Percentiles rank a stretch among this genome's conserved stretches.
phyloP scores from a whole-genome alignment of 2,329 filamentous ascomycete species.

The Pestalotiopsis sp. region DNA sequence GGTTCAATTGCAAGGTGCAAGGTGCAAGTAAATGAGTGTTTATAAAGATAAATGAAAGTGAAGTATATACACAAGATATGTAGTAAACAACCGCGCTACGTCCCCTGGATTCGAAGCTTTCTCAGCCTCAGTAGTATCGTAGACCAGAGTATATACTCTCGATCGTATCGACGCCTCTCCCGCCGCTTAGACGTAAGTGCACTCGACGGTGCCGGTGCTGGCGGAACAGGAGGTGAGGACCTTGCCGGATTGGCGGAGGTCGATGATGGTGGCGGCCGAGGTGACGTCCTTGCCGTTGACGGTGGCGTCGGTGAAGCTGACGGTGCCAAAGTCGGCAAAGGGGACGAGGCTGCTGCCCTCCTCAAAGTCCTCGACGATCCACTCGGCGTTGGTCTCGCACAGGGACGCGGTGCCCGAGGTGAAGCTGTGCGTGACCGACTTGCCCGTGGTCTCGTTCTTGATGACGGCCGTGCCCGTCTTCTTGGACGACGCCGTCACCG shows the following conservation, averaged over 20 bases:
- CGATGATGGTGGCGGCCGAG: slow-evolving; percentile 42
- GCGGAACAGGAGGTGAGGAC: slow-evolving; percentile 36
- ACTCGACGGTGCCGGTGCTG: slow-evolving; percentile 21
- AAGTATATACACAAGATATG: not conserved
- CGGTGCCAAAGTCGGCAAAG: slow-evolving; percentile 47
- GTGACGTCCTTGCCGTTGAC: slow-evolving; percentile 35
- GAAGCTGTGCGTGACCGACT: slow-evolving; percentile 56
- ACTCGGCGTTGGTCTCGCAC: slow-evolving; percentile 62
- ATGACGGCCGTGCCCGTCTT: slow-evolving; percentile 48
- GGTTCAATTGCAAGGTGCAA: not conserved
- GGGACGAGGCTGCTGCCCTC: slow-evolving; percentile 41
- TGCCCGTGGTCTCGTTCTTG: slow-evolving; percentile 55
- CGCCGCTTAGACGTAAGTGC: slow-evolving; percentile 15
- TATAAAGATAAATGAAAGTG: not conserved
- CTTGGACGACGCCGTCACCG: slow-evolving; percentile 39
- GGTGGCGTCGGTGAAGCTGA: slow-evolving; percentile 44
- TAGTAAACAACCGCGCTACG: not conserved
- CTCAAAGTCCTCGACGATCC: slow-evolving; percentile 63
- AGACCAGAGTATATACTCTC: not conserved
- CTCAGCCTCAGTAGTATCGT: not conserved
- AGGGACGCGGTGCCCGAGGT: slow-evolving; percentile 43
- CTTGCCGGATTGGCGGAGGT: slow-evolving; percentile 44
- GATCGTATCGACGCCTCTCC: not conserved
- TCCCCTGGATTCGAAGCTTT: not conserved
- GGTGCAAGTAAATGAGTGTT: not conserved